phyloP scores from a whole-genome alignment of 129 eudicot genomes.

The Flaveria brownii region DNA sequence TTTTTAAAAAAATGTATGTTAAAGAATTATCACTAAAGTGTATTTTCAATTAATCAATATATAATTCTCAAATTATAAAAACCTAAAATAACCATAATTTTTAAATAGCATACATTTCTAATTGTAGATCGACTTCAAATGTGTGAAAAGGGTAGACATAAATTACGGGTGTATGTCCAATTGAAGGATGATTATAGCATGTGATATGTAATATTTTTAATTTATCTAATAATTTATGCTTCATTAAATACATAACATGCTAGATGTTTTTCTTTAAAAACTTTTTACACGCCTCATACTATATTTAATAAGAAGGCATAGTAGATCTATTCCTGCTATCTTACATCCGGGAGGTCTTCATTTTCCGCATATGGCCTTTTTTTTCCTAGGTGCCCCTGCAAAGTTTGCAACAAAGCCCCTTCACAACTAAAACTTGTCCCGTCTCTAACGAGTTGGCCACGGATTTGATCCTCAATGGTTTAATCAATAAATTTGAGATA shows the following conservation, averaged over 20 bases:
- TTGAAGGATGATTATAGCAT: slow-evolving; percentile 1
- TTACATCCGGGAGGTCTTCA: no score
- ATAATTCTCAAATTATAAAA: neutral
- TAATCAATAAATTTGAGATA: no score
- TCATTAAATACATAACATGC: neutral
- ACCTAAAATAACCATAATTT: neutral
- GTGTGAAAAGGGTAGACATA: neutral
- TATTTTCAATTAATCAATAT: neutral
- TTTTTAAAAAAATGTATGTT: neutral
- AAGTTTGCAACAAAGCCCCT: no score
- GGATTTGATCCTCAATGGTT: no score
- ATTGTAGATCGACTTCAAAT: neutral
- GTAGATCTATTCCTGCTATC: no score
- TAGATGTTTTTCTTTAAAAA: neutral
- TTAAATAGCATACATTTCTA: neutral
- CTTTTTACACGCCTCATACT: neutral
- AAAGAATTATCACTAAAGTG: neutral
- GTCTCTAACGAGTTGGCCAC: no score
- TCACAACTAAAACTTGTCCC: no score
- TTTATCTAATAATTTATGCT: neutral
- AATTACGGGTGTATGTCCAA: slow-evolving; percentile 10
- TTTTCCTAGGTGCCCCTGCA: no score
- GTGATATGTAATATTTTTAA: neutral
- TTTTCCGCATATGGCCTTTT: no score
- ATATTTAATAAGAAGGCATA: no score